phyloP scores from a whole-genome alignment of 257 asterid species.

The Verbascum thapsus region DNA sequence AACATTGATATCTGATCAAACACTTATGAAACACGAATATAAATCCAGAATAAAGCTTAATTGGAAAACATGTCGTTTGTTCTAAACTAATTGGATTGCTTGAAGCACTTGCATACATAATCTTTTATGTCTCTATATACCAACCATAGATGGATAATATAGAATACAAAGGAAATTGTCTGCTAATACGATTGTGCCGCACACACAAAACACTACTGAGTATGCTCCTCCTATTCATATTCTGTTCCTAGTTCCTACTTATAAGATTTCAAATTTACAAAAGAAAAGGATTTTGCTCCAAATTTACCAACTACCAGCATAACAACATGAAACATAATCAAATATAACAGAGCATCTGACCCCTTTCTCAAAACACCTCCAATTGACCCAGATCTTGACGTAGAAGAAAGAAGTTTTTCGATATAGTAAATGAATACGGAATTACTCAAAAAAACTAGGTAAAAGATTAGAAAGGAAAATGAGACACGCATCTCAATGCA shows the following conservation, averaged over 20 bases:
- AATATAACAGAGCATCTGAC: neutral
- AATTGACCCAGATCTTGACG: no score
- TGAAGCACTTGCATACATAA: constrained; percentile 2
- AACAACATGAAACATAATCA: neutral
- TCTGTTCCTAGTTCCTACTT: no score
- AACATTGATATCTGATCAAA: constrained; percentile 12
- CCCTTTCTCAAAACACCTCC: no score
- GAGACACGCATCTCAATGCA: no score
- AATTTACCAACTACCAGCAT: neutral
- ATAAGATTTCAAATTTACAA: neutral
- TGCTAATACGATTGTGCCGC: no score
- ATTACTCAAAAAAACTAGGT: no score
- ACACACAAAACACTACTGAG: neutral
- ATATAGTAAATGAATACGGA: no score
- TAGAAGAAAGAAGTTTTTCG: no score
- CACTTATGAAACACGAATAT: neutral
- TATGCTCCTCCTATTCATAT: constrained; percentile 1
- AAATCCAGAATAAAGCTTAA: neutral
- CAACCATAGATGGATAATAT: constrained; percentile 3
- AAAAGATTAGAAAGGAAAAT: no score
- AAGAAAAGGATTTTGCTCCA: constrained; percentile 10
- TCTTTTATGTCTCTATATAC: neutral
- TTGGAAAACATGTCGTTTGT: neutral
- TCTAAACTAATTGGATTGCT: neutral
- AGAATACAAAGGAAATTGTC: neutral